Evolutionary conservation across 2,329 filamentous ascomycete species (phyloP).

Genomic region (Pseudofabraea citricarpa): DNA sequence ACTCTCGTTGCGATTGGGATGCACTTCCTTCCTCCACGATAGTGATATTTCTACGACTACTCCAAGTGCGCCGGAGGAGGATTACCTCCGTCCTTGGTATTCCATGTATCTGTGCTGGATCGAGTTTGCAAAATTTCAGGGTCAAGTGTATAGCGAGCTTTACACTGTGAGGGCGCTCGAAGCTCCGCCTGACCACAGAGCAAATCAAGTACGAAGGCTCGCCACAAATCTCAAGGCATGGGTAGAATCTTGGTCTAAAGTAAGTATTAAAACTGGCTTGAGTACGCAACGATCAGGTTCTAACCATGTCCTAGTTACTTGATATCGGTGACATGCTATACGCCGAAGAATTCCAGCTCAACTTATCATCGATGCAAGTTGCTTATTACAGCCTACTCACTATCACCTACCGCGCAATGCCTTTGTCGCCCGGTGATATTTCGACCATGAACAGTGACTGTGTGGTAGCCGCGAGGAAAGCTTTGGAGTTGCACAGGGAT

Average conservation of each 20-base stretch:
- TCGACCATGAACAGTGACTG: constrained; percentile 11
- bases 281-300: too few relatives aligned
- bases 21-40: constrained; percentile 11
- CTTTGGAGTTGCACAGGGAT: constrained; percentile 7
- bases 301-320: too few relatives aligned
- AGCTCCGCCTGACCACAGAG: too few relatives aligned
- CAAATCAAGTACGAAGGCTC: too few relatives aligned
- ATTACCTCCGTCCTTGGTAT: constrained; percentile 4
- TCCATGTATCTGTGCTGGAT: constrained; percentile 10
- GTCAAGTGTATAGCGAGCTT: constrained; percentile 6
- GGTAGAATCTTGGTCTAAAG: too few relatives aligned
- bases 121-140: constrained; percentile 8
- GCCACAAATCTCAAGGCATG: too few relatives aligned
- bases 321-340: neutral
- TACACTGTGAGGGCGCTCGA: constrained; percentile 7
- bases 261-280: too few relatives aligned
- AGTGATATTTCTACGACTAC: constrained; percentile 11
- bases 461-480: constrained; percentile 9
- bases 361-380: constrained; percentile 9
- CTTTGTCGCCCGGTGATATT: constrained; percentile 4
- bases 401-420: constrained; percentile 13
- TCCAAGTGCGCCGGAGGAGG: constrained; percentile 1
- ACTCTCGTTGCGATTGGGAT: constrained; percentile 10
- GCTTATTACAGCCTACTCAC: constrained; percentile 9
- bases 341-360: constrained; percentile 9